Conservation (phyloP, 768 basidiomycete genomes). For the Pleurotus tuber-regium region DNA sequence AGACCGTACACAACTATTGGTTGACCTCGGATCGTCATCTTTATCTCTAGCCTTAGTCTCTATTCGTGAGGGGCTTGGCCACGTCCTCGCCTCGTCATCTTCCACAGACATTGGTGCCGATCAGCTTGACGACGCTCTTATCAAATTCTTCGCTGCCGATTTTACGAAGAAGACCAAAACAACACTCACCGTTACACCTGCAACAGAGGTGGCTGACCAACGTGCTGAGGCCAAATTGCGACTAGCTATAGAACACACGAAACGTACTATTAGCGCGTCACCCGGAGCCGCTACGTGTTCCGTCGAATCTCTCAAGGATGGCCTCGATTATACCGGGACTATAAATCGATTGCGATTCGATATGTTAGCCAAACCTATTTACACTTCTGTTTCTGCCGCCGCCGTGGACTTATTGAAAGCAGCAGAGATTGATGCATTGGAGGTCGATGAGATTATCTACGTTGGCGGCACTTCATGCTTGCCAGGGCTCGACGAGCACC, state of each 20-base stretch:
- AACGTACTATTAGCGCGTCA: conserved; percentile 86
- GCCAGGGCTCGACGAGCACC: conserved; percentile 68
- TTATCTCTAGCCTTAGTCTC: conserved; percentile 69
- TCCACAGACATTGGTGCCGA: conserved; percentile 57
- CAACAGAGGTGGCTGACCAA: conserved; percentile 57
- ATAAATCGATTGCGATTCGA: conserved; percentile 61
- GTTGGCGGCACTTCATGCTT: conserved; percentile 74
- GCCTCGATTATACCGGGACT: conserved; percentile 78
- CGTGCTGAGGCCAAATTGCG: conserved; percentile 93
- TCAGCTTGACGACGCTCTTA: conserved; percentile 75
- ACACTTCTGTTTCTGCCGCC: conserved; percentile 50
- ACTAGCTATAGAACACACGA: conserved; percentile 92
- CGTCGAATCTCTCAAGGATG: conserved; percentile 93
- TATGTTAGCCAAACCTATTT: conserved; percentile 58
- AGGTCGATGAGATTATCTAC: conserved; percentile 79
- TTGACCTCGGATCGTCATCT: conserved; percentile 80
- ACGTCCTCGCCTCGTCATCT: conserved; percentile 55
- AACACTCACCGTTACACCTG: conserved; percentile 60
- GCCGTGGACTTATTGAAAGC: conserved; percentile 50
- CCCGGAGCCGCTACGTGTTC: conserved; percentile 87
- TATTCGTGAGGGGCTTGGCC: conserved; percentile 71
- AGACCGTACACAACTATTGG: conserved; percentile 77
- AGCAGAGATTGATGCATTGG: conserved; percentile 56
- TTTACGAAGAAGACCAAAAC: conserved; percentile 96
- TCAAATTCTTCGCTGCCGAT: conserved; percentile 91